Conservation (phyloP, 345 rosid genomes). For the Leavenworthia alabamica region DNA sequence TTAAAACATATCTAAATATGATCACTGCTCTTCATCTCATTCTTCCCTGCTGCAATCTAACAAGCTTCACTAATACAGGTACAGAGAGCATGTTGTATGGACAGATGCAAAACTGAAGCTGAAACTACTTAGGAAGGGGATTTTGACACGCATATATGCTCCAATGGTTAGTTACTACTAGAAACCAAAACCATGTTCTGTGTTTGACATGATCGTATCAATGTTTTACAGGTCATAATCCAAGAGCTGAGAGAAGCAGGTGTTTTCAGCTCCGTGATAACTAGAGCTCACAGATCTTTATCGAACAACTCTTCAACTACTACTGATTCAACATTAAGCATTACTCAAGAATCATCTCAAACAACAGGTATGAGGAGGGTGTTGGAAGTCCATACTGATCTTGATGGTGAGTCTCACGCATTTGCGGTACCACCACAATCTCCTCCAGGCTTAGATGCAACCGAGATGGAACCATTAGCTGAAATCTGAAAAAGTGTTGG, state of each 20-base stretch:
- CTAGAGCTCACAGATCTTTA: conserved; percentile 22
- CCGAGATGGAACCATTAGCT: not conserved
- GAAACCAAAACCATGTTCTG: not conserved
- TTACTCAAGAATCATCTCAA: conserved; percentile 21
- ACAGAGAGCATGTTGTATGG: conserved; percentile 75
- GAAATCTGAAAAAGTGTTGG: not conserved
- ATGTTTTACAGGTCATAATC: conserved; percentile 48
- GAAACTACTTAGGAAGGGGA: conserved; percentile 70
- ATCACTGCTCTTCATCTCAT: not conserved
- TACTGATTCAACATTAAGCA: not conserved
- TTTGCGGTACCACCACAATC: conserved; percentile 25
- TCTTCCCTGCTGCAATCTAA: not conserved
- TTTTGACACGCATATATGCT: conserved; percentile 67
- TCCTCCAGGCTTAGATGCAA: conserved; percentile 30
- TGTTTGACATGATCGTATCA: not conserved
- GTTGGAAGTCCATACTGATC: conserved; percentile 17
- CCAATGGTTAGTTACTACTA: conserved; percentile 62
- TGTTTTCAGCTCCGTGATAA: conserved; percentile 49
- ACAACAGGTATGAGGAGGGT: conserved; percentile 20
- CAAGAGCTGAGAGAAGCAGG: conserved; percentile 84
- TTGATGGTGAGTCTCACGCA: conserved; percentile 6
- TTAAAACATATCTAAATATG: not conserved
- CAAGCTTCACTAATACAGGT: conserved; percentile 41
- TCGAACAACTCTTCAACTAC: conserved; percentile 12
- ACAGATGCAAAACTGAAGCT: conserved; percentile 47